phyloP scores from a whole-genome alignment of 1,284 basidiomycete species.

The Rhodotorula sp. region DNA sequence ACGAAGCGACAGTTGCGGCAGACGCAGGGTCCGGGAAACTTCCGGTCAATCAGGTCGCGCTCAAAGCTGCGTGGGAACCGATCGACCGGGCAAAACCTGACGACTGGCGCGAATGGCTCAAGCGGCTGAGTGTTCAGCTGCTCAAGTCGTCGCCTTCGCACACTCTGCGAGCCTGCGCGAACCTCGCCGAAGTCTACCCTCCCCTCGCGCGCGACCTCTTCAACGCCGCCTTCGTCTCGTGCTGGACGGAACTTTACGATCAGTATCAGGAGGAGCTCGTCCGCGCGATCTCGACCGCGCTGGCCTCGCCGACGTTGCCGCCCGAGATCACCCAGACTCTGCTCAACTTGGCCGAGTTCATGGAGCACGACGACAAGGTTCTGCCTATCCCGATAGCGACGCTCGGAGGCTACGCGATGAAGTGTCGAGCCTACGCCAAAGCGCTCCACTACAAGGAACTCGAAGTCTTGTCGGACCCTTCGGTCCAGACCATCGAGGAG shows the following conservation, averaged over 20 bases:
- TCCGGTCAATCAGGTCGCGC: conserved; percentile 93
- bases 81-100: conserved; percentile 61
- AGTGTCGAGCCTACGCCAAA: conserved; percentile 95
- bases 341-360: conserved; percentile 96
- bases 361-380: conserved; percentile 98
- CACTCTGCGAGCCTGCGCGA: conserved; percentile 92
- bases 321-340: conserved; percentile 91
- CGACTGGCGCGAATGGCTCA: conserved; percentile 97
- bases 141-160: conserved; percentile 99
- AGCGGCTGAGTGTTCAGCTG: conserved; percentile 87
- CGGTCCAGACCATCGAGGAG: conserved; percentile 78
- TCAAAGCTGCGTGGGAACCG: conserved; percentile 96
- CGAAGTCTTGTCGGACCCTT: conserved; percentile 90
- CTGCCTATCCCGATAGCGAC: conserved; percentile 91
- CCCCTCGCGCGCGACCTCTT: conserved; percentile 93
- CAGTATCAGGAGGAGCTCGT: conserved; percentile 97
- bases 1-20: conserved; percentile 52
- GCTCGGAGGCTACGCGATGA: conserved; percentile 89
- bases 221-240: conserved; percentile 97
- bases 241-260: conserved; percentile 95
- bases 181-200: conserved; percentile 85
- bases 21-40: conserved; percentile 79
- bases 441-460: conserved; percentile 98
- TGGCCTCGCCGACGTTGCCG: conserved; percentile 75
- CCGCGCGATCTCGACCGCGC: conserved; percentile 82